Evolutionary conservation across 2,329 filamentous ascomycete species (phyloP), one percentile per base, ranked within the genome.

Genomic region (Colletotrichum sp.): DNA sequence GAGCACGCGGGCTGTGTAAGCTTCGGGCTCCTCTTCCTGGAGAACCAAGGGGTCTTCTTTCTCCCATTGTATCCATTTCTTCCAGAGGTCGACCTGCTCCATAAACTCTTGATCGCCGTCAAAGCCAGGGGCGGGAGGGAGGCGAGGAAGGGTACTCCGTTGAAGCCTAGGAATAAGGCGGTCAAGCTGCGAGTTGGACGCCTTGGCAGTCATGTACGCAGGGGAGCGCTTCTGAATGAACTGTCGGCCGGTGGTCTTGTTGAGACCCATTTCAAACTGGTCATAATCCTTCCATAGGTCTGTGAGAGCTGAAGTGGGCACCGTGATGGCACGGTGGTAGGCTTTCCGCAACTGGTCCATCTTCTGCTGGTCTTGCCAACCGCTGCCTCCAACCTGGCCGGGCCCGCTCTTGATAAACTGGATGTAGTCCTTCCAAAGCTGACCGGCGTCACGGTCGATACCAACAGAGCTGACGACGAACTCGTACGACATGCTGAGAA

Each of bases 311-410:
- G 93, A 92, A 78, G 95, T 98, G 6, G 98, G 98, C 52, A 98
- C 92, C 79, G 92, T 93, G 74, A 98, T 95, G 16, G 96, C 96
- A 69, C 94, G 94, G 81, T 98, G 96, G 83, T 98, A 99, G 1
- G 95, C 95, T 83, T 98, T 98, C 76, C 97, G 93, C 68, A 99
- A 87, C 79, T 95, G 89, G 81, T 99, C 97, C 94, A 98, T 98
- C 89, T 99, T 99, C 83, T 99, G 97, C 85, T 96, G 95, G 82
- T 99, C 97, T 85, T 99, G 96, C 98, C 97, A 99, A 75, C 92
- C 93, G 75, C 90, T 93, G 59, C 96, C 97, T 30, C 96, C 96
- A 75, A 97, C 91, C 74, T 92, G 92, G 7, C 97, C 97, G 2
- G 97, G 97, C 0, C 94, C 95, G 52, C 92, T 95, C 82, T 96